phyloP scores from a whole-genome alignment of 257 asterid species.

The Plectranthus barbatus region DNA sequence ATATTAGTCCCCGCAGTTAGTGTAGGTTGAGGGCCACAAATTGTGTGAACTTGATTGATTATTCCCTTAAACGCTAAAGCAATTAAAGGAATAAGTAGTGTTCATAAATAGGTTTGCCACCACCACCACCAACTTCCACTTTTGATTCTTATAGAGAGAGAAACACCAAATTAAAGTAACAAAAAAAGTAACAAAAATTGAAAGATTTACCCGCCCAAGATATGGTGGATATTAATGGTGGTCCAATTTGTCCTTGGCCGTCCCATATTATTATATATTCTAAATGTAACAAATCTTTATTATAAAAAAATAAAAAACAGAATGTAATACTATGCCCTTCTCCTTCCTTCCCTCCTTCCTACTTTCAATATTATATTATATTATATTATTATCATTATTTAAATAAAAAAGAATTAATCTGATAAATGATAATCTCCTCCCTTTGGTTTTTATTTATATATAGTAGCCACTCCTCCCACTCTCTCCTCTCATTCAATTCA shows the following conservation, averaged over 20 bases:
- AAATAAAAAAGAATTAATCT: no score
- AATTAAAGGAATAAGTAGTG: neutral
- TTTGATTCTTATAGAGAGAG: neutral
- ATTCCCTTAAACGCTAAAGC: constrained; percentile 4
- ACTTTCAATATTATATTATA: neutral
- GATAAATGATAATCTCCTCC: no score
- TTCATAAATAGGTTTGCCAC: constrained; percentile 5
- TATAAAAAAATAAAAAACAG: neutral
- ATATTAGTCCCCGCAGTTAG: neutral
- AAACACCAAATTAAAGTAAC: neutral
- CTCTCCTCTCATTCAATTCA: constrained; percentile 8
- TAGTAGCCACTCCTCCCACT: neutral
- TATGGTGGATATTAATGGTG: neutral
- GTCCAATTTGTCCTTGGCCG: neutral
- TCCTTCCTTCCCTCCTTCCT: constrained; percentile 5
- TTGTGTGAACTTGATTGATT: neutral
- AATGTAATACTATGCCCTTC: neutral
- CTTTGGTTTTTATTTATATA: constrained; percentile 1
- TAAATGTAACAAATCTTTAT: no score
- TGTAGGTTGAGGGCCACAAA: neutral
- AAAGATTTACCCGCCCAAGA: constrained; percentile 24
- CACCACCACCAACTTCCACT: constrained; percentile 1
- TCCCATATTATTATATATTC: neutral
- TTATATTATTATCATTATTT: no score
- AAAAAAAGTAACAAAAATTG: constrained; percentile 13